phyloP scores from a whole-genome alignment of 179 eudicot genomes.

The Sideroxylon spinosum region DNA sequence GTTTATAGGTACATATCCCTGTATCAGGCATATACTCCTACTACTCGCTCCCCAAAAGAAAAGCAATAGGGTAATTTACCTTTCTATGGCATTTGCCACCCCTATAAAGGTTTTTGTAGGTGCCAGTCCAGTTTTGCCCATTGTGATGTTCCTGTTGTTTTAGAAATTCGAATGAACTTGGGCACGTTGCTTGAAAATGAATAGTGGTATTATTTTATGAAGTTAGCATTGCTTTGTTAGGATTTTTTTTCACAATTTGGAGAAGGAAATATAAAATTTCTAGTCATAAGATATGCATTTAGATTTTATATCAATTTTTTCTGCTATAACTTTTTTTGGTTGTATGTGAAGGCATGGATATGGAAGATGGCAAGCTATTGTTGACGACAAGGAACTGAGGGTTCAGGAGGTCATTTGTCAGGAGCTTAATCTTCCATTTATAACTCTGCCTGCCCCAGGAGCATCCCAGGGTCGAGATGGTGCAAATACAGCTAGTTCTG shows the following conservation, averaged over 20 bases:
- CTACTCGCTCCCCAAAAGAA: not conserved
- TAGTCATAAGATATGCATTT: not conserved
- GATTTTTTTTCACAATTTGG: not conserved
- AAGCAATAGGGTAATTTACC: not conserved
- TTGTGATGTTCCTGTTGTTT: not conserved
- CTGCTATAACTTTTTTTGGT: slow-evolving; percentile 2
- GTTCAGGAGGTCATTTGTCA: slow-evolving; percentile 81
- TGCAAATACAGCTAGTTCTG: slow-evolving; percentile 29
- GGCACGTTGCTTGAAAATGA: not conserved
- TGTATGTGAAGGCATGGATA: slow-evolving; percentile 76
- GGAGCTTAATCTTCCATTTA: slow-evolving; percentile 70
- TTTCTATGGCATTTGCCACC: not conserved
- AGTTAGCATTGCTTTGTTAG: slow-evolving; percentile 1
- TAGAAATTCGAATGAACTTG: not conserved
- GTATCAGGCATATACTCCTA: too few relatives aligned
- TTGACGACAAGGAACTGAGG: slow-evolving; percentile 79
- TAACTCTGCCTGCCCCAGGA: slow-evolving; percentile 49
- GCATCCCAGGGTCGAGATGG: slow-evolving; percentile 49
- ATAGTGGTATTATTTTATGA: not conserved
- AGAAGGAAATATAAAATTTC: not conserved
- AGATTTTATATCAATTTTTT: not conserved
- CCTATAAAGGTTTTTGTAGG: not conserved
- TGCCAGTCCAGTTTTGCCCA: not conserved
- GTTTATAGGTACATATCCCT: not conserved
- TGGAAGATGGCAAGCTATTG: slow-evolving; percentile 98